Percentiles rank a stretch among this genome's conserved stretches.
These are phyloP conservation scores for Eucalyptus tenuipes DNA, from an alignment of 345 rosid genomes.

Conservation along the genomic window DNA sequence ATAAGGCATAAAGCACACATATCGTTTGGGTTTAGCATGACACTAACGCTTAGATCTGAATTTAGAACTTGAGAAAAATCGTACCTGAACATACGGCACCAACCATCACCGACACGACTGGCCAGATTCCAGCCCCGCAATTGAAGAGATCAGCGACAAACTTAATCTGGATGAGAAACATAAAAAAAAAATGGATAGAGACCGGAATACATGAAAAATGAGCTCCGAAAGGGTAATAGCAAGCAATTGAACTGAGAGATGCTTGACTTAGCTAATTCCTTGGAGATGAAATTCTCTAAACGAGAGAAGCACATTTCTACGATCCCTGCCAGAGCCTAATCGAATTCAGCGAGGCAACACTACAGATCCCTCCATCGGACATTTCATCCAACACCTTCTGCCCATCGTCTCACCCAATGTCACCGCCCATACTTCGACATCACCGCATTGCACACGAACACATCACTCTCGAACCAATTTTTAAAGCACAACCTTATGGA, in stretches of 20 bases:
- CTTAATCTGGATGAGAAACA: background rate
- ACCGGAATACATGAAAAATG: background rate
- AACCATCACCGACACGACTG: background rate
- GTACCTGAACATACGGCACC: background rate
- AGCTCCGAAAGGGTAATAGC: background rate
- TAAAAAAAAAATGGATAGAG: background rate
- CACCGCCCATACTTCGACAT: constrained; percentile 52
- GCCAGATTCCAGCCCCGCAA: background rate
- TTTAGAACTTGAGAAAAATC: background rate
- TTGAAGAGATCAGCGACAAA: background rate
- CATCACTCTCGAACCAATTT: background rate
- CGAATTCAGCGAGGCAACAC: constrained; percentile 64
- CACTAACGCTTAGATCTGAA: background rate
- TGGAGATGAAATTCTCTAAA: background rate
- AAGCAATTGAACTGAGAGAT: background rate
- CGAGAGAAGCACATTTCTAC: constrained; percentile 21
- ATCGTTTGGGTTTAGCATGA: background rate
- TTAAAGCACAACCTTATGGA: constrained; percentile 8
- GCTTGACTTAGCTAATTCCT: background rate
- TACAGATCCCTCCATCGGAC: constrained; percentile 17
- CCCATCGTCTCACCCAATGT: constrained; percentile 18
- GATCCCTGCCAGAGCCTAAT: constrained; percentile 32
- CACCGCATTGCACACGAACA: constrained; percentile 49
- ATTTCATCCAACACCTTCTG: constrained; percentile 57
- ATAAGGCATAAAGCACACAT: no score